Evolutionary conservation across 2,329 filamentous ascomycete species (phyloP), one percentile per base, ranked within the genome.

Genomic region (Thelonectria discophora): DNA sequence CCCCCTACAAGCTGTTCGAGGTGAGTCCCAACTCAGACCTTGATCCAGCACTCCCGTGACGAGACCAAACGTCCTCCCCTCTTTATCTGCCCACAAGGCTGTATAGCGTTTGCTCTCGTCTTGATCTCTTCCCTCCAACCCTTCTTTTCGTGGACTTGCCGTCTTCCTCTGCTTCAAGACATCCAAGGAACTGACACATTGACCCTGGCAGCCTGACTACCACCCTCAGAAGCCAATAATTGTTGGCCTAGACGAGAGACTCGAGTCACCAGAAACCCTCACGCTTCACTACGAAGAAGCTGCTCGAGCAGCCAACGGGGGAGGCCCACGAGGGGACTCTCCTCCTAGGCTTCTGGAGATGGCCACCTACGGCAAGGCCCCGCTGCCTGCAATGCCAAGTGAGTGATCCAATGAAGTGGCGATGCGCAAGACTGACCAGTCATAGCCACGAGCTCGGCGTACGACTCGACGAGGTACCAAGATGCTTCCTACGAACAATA

Each of bases 311-410:
- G 81, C 78, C 66, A 82, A 80, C 80, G 82, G 82, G 72, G 82
- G 82, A 76, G 81, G 79, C 77, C 80, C 80, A 76, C 78, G 77
- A 72, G 80, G 82, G 83, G 87, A 82, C 79, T 87, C 81, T 79
- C 82, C 84, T 75, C 82, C 74, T 65, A 70, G 69, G 66, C 65
- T 76, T 49, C 70, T 76, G 24, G 72, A 77, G 15, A 80, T 80
- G 78, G 77, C 78, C 48, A 70, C 78, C 78, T 89, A 89, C 79
- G 94, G 93, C 84, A 97, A 96, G 80, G 80, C 87, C 61, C 88
- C 90, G 77, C 84, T 88, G 79, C 84, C 90, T 77, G 90, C 90
- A 77, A 86, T 94, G 81, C 90, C 94, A 80, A 91, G 93, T 96
- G 82, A 81, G 92, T 89, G 20, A 30, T 20, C 53, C 10, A 20